These are phyloP conservation scores for Athelia psychrophila DNA, from an alignment of 1,284 basidiomycete genomes.

Conservation along the genomic window DNA sequence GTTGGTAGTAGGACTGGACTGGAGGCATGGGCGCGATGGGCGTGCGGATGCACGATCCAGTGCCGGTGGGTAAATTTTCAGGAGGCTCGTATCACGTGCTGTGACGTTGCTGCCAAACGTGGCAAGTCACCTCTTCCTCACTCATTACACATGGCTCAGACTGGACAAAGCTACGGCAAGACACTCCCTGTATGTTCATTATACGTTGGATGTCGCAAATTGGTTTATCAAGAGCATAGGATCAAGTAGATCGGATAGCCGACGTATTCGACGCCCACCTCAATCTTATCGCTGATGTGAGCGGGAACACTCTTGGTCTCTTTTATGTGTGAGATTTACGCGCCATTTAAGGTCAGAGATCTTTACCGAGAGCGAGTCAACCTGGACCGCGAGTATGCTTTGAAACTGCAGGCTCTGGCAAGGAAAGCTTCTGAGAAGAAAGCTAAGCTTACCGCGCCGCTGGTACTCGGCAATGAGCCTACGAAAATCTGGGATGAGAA, in stretches of 20 bases:
- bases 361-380: constrained; percentile 62
- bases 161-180: constrained; percentile 40
- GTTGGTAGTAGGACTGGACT: too few species aligned
- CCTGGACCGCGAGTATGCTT: constrained; percentile 75
- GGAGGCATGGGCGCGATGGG: too few species aligned
- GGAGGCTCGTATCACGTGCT: too few species aligned
- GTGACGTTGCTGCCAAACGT: too few species aligned
- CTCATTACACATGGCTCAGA: constrained; percentile 8
- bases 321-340: too few species aligned
- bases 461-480: constrained; percentile 66
- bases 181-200: constrained; percentile 42
- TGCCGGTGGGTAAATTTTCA: too few species aligned
- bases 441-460: constrained; percentile 46
- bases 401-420: constrained; percentile 60
- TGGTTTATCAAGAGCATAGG: constrained; percentile 30
- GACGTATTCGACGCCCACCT: constrained; percentile 60
- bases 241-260: constrained; percentile 55
- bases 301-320: constrained; percentile 12
- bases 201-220: constrained; percentile 6
- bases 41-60: too few species aligned
- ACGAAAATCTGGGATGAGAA: constrained; percentile 58
- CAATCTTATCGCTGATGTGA: constrained; percentile 60
- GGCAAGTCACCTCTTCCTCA: not conserved
- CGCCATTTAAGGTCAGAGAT: constrained; percentile 56
- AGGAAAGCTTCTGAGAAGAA: constrained; percentile 73